Evolutionary conservation across 371 early-diverging fungal genomes (phyloP), one percentile per base, ranked within the genome.

Genomic region (Conidiobolus coronatus): DNA sequence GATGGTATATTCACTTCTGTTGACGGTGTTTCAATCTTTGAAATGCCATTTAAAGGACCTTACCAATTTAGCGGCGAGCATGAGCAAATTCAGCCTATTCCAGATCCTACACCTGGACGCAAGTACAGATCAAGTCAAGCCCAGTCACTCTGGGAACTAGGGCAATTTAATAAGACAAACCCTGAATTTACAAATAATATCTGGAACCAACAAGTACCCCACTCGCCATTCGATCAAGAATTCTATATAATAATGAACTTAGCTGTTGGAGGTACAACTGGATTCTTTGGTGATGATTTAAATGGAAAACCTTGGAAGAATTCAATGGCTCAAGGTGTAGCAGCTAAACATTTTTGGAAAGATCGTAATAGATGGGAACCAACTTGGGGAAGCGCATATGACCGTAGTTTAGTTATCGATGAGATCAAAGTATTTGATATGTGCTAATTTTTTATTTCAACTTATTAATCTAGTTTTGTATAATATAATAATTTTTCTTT

Each of bases 191-290:
- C 56, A 5, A 3, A 29, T 45, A 71, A 75, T 52, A 66, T 68
- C 2, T 74, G 76, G 73, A 58, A 52, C 15, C 67, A 2, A 57
- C 56, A n/a, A 62, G 62, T 22, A 51, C 62, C 8, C 70, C 77
- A 29, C 29, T 43, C 50, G 6, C 75, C 75, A 0, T 77, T 77
- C 52, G 78, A 77, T 48, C 65, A 73, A 55, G 70, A 71, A 42
- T 73, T 73, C 42, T 71, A 68, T 44, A 24, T 75, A 40, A 68
- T 76, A 22, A 48, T 80, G 45, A 77, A 80, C 49, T 65, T 80
- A 1, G 78, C 81, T 6, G 77, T 77, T 1, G 78, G 76, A 15
- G 78, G 77, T 8, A 64, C 67, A 1, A 66, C 64, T 42, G 73
- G 65, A 0, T 77, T 63, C 50, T 80, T 72, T 59, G 71, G 73